Evolutionary conservation across 306 rosid species (phyloP), one percentile per base, ranked within the genome.

Genomic region (Urtica urens): DNA sequence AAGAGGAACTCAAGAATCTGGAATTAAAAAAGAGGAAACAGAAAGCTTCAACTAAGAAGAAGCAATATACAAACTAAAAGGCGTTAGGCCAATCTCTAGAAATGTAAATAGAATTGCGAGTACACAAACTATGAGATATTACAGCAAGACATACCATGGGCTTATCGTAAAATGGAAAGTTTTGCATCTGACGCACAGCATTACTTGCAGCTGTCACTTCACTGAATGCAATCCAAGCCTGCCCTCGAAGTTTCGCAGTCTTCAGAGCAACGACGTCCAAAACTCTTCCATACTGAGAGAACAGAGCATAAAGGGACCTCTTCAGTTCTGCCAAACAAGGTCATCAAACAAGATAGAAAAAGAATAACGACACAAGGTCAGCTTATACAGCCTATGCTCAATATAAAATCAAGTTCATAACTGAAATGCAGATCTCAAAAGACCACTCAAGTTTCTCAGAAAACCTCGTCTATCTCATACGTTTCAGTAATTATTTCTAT

Each of bases 101-200:
- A n/a, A n/a, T n/a, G n/a, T n/a, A n/a, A n/a, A n/a, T n/a, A n/a
- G n/a, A n/a, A n/a, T n/a, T n/a, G n/a, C n/a, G n/a, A n/a, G n/a
- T n/a, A n/a, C n/a, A n/a, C n/a, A 46, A 52, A 19, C 48, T 55
- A 48, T 4, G 50, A 57, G n/a, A 25, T 41, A 23, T 46, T n/a
- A n/a, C 12, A 16, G 40, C 25, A 53, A 73, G 44, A 74, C 76
- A n/a, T 63, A 92, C 99, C 96, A 92, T 85, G 25, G 99, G 99
- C 64, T 92, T 92, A 23, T 85, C 96, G 72, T 92, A 92, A 63
- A 92, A 92, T 7, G 99, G 96, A 62, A 92, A 92, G 62, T 82
- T 92, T 52, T 92, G 96, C 99, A 92, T 82, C 63, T 92, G 99
- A 37, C 99, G 77, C 70, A 92, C 99, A 41, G 99, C 99, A 75